phyloP scores from a whole-genome alignment of 768 basidiomycete species.

The Clitopilus hobsonii region DNA sequence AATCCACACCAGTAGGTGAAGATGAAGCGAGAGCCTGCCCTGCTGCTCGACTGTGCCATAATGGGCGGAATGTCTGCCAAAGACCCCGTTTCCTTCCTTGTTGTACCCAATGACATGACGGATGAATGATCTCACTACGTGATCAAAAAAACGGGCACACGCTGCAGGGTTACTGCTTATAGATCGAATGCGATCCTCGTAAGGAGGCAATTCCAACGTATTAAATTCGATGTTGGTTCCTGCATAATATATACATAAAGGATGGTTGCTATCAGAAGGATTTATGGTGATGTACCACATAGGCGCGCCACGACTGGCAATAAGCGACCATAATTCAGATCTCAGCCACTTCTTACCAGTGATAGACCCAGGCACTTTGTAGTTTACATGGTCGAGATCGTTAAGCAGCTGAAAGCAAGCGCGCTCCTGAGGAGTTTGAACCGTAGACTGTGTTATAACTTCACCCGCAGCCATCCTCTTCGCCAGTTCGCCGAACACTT shows the following conservation, averaged over 20 bases:
- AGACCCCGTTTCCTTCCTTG: slow-evolving; percentile 13
- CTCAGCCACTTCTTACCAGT: slow-evolving; percentile 20
- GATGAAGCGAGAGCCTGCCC: slow-evolving; percentile 29
- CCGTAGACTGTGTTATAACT: slow-evolving; percentile 9
- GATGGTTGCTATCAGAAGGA: slow-evolving; percentile 21
- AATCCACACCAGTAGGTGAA: slow-evolving; percentile 34
- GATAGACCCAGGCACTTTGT: slow-evolving; percentile 18
- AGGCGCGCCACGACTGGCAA: slow-evolving; percentile 17
- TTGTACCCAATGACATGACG: slow-evolving; percentile 17
- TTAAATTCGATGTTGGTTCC: slow-evolving; percentile 10
- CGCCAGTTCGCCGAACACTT: background rate
- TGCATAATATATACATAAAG: slow-evolving; percentile 20
- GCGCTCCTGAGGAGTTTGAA: slow-evolving; percentile 15
- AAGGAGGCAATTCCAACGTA: slow-evolving; percentile 4
- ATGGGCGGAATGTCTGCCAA: slow-evolving; percentile 22
- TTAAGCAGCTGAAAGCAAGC: slow-evolving; percentile 12
- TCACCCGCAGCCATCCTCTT: slow-evolving; percentile 5
- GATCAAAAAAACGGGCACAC: slow-evolving; percentile 26
- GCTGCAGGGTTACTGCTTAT: slow-evolving; percentile 23
- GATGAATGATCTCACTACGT: slow-evolving; percentile 23
- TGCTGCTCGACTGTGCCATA: slow-evolving; percentile 31
- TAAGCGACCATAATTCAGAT: slow-evolving; percentile 27
- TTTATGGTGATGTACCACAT: slow-evolving; percentile 26
- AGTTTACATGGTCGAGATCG: slow-evolving; percentile 22
- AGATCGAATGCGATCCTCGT: slow-evolving; percentile 10